phyloP scores from a whole-genome alignment of 1,284 basidiomycete genomes.

The Hemileia vastatrix region DNA sequence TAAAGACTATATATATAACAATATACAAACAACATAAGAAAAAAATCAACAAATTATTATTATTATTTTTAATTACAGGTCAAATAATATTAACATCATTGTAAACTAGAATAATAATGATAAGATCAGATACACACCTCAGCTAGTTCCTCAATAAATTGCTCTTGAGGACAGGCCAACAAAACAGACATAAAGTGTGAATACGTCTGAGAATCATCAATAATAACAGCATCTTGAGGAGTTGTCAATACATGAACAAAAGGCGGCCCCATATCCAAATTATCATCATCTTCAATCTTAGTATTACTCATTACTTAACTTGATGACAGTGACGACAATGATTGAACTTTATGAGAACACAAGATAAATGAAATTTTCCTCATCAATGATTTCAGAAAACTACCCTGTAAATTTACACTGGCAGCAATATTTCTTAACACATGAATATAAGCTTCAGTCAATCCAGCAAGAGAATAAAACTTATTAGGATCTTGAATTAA shows the following conservation, averaged over 20 bases:
- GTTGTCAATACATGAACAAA: conserved; percentile 38
- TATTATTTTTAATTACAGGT: too few relatives aligned
- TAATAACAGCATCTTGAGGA: conserved; percentile 39
- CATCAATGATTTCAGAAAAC: conserved; percentile 56
- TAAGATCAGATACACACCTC: conserved; percentile 4
- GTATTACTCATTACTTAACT: too few relatives aligned
- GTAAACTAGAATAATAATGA: not conserved
- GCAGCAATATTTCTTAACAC: conserved; percentile 68
- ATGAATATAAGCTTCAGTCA: conserved; percentile 37
- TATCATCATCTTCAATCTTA: conserved; percentile 33
- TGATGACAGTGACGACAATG: too few relatives aligned
- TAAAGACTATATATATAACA: conserved; percentile 23
- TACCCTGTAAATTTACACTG: conserved; percentile 57
- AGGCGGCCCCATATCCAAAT: conserved; percentile 34
- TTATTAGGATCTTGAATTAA: conserved; percentile 39
- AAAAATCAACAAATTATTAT: not conserved
- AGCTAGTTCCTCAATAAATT: conserved; percentile 34
- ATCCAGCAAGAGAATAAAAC: conserved; percentile 44
- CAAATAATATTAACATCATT: not conserved
- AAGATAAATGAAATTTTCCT: conserved; percentile 62
- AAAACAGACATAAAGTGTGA: conserved; percentile 41
- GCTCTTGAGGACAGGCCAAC: conserved; percentile 42
- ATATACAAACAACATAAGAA: not conserved
- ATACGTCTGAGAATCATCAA: conserved; percentile 42
- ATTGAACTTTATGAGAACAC: conserved; percentile 57